Evolutionary conservation across 75 land plant species (phyloP), one percentile per base, ranked within the genome.

Genomic region (Chamaecyparis obtusa): DNA sequence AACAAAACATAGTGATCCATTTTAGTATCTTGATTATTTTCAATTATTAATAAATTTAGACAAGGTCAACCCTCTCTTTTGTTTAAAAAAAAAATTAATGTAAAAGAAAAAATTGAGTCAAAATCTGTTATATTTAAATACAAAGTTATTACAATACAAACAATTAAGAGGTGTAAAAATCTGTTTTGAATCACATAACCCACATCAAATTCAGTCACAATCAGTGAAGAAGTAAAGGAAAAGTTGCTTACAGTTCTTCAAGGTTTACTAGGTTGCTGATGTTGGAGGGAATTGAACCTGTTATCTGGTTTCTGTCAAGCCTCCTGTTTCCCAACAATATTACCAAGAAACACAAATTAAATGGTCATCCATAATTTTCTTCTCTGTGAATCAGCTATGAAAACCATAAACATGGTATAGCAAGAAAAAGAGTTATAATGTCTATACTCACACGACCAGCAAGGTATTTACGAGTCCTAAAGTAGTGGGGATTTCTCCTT

Each of bases 271-370:
- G 69, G 10, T 77, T 83, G 67, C 79, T 82, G 24, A 90, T 33
- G 30, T 71, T 57, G 17, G 85, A 85, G n/a, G 91, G 91, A 55
- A 89, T 79, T 21, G 79, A 39, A 33, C 91, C 91, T 33, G n/a
- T 83, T 2, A 90, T 78, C n/a, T 33, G 17, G 43, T 90, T 90
- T 44, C 56, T 84, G 71, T 85, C 90, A 46, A 89, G 43, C 48
- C 83, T 84, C 85, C 90, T 89, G 54, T 49, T 36, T 32, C 60
- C 37, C 10, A 21, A 55, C 87, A 13, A 71, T 8, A 86, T 85
- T 14, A 6, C 69, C 30, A 77, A 27, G 24, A 1, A 87, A 32
- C 15, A 1, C 87, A 81, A 27, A 32, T 15, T 36, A 36, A 9
- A 24, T 9, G 43, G 36, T 41, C 87, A 86, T 91, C 86, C 49